Evolutionary conservation across 192 early-diverging fungal species (phyloP), one percentile per base, ranked within the genome.

Genomic region (Coemansia umbellata): DNA sequence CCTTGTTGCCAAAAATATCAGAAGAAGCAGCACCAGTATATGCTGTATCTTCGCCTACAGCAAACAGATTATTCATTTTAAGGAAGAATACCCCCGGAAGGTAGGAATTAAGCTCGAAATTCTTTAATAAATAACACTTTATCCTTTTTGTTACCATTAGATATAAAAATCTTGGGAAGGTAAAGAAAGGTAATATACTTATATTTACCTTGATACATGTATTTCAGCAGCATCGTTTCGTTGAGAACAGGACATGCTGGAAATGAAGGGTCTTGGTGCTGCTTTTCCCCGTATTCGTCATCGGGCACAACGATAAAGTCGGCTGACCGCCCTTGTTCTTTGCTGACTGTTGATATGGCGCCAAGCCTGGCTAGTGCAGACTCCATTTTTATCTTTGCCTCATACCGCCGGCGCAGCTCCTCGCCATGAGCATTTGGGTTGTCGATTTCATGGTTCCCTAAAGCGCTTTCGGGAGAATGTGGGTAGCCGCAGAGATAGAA

Each of bases 401-500:
- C 41, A 26, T 56, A 39, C 10, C 49, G 53, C 36, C 66, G 52
- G 2, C 66, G 58, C n/a, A 69, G 39, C 31, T 61, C 58, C 41
- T 69, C 66, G 30, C 53, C 59, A 21, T 58, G 59, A 11, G 58
- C 66, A 47, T 61, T 59, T n/a, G 66, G 17, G 5, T 26, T 30
- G 17, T 69, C 58, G 31, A 69, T 57, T 55, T 23, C 53, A 3
- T 33, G 31, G 8, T 33, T 18, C 1, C 39, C 49, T n/a, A 35
- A 24, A 9, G 50, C 40, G 24, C 26, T 3, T 11, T 55, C 39
- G 2, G 24, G 28, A 11, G 47, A 17, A 6, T n/a, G 10, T 19
- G 66, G 57, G 39, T 58, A 69, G 5, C 66, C 59, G 37, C 57
- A 53, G 13, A 69, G 36, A 27, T 57, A 69, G 18, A 69, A 55